phyloP scores from a whole-genome alignment of 176 grass and related monocot genomes.

The Phyllostachys edulis region DNA sequence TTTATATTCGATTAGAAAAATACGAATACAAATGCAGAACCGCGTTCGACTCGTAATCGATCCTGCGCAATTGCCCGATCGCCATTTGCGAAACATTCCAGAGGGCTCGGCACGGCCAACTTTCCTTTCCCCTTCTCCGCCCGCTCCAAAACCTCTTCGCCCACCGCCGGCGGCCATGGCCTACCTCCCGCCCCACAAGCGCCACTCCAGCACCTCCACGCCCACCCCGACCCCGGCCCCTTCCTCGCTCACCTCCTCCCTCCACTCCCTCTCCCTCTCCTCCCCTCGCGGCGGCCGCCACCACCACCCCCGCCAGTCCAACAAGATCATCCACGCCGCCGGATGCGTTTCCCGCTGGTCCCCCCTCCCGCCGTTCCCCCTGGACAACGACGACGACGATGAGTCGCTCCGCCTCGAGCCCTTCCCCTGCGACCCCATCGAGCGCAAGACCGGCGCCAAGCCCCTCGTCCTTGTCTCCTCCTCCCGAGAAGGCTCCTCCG shows the following conservation, averaged over 20 bases:
- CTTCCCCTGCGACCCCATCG: conserved; percentile 36
- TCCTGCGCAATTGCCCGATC: too few species aligned
- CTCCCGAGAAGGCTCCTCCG: neutral
- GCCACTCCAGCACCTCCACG: conserved; percentile 12
- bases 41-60: too few species aligned
- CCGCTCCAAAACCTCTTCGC: conserved; percentile 1
- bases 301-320: conserved; percentile 3
- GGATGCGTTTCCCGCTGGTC: conserved; percentile 44
- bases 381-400: neutral
- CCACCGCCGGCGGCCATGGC: conserved; percentile 17
- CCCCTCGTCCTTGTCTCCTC: conserved; percentile 31
- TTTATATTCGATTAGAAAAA: too few species aligned
- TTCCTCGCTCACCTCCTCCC: conserved; percentile 21
- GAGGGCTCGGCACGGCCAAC: neutral
- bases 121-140: neutral
- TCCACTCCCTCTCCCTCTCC: neutral
- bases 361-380: neutral
- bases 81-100: too few species aligned
- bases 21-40: too few species aligned
- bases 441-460: conserved; percentile 41
- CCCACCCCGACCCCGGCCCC: neutral
- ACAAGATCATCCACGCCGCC: conserved; percentile 39
- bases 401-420: conserved; percentile 20
- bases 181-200: conserved; percentile 49
- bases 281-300: conserved; percentile 16